A percentile compares a stretch with the other conserved stretches of the same genome.
These are phyloP conservation scores for Amoebophrya sp. DNA, from an alignment of 169 alveolate species.

Conservation along the genomic window DNA sequence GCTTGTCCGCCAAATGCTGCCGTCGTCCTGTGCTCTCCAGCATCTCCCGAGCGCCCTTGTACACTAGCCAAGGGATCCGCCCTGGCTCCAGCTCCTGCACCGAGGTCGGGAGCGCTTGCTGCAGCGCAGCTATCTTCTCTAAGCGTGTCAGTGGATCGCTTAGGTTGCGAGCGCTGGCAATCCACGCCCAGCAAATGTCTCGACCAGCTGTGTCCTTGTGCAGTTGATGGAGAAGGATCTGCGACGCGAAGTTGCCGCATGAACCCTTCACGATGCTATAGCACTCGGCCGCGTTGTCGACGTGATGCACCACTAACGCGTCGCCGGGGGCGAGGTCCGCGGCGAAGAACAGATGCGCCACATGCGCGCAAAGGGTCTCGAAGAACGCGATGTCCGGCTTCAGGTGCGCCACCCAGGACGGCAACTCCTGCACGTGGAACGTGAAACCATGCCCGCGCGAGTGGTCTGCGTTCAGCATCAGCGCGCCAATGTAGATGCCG, in stretches of 20 bases:
- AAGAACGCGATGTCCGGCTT: not conserved
- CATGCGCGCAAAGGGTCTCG: not conserved
- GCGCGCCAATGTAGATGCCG: not conserved
- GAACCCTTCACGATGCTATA: not conserved
- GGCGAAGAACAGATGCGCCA: not conserved
- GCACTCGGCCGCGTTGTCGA: not conserved
- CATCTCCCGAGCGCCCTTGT: no score
- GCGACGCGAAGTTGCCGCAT: not conserved
- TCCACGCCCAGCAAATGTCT: not conserved
- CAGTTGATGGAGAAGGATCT: not conserved
- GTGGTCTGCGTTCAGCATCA: not conserved
- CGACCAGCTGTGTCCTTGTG: not conserved
- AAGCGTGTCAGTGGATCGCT: not conserved
- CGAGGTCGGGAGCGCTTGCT: not conserved
- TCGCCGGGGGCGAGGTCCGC: not conserved
- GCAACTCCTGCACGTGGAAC: not conserved
- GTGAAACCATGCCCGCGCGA: not conserved
- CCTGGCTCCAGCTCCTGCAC: not conserved
- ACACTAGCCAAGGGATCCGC: not conserved
- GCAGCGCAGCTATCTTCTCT: not conserved
- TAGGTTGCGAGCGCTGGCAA: not conserved
- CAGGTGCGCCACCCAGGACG: not conserved
- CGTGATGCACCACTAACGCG: not conserved
- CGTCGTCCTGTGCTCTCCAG: no score
- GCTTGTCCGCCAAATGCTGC: no score